Base-by-base conservation (phyloP, 805 yeast genomes). In the Wickerhamia fluorescens region DNA sequence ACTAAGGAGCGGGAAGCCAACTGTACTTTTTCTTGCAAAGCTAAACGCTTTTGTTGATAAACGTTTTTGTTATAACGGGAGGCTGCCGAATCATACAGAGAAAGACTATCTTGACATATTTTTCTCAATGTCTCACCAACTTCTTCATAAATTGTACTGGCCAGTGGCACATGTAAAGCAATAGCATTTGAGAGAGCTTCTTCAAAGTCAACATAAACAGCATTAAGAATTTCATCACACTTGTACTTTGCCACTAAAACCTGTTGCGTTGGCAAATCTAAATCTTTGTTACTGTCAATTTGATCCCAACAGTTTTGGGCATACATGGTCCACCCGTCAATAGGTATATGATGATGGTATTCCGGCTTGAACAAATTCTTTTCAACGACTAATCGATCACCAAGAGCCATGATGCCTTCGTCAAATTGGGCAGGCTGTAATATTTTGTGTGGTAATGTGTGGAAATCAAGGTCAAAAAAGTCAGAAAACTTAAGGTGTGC, bases 221-320 rank as follows among this genome's bases (percentile, higher is more conserved):
- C 35, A 24, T 65, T 58, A 14, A 80, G 69, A 27, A 92, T 83
- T 54, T 92, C 97, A 47, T 87, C 95, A 53, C 97, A 89, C 47
- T 95, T 77, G 58, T 86, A 89, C 44, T 92, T 74, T 6, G 98
- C 95, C 14, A 92, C 97, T 35, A 92, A 65, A 18, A 85, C 83
- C 53, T 92, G 98, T 50, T 92, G 98, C 2, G 97, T 88, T 16
- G 98, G 98, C 40, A 92, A 67, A 57, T 92, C 98, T 38, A 92
- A 71, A 51, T 92, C 98, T 56, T 86, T 88, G 58, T 92, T 92
- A 37, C 71, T 68, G 52, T 86, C 95, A 45, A 92, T 92, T 55
- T 86, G 95, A 29, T 83, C 78, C 98, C 98, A 92, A 41, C 95
- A 78, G 47, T 78, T 82, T 31, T 76, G 79, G 1, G 96, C 87